A percentile compares a stretch with the other conserved stretches of the same genome.
phyloP scores from a whole-genome alignment of 805 yeast species.

The Ogataea methanolica region DNA sequence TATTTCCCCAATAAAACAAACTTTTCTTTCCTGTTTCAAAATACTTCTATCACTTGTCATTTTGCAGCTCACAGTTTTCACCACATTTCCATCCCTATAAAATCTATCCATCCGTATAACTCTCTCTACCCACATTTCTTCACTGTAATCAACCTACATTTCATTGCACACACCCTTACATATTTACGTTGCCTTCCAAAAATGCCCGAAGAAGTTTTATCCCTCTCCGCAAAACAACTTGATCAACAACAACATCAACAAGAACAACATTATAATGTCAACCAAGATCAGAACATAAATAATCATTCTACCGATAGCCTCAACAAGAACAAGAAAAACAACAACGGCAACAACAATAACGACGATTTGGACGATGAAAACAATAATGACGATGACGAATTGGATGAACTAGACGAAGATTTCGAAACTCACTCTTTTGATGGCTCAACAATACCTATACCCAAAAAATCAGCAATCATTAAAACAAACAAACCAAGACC shows the following conservation, averaged over 20 bases:
- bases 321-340: conserved; percentile 16
- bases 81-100: too few relatives aligned
- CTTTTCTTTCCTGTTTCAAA: too few relatives aligned
- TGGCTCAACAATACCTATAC: conserved; percentile 51
- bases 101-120: too few relatives aligned
- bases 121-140: too few relatives aligned
- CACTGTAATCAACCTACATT: too few relatives aligned
- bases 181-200: not conserved
- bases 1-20: too few relatives aligned
- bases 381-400: conserved; percentile 1
- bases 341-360: not conserved
- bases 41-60: too few relatives aligned
- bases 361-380: not conserved
- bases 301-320: conserved; percentile 51
- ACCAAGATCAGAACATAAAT: not conserved
- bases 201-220: not conserved
- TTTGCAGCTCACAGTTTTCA: too few relatives aligned
- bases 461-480: conserved; percentile 76
- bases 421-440: not conserved
- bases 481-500: conserved; percentile 95
- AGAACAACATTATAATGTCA: not conserved
- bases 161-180: too few relatives aligned
- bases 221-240: not conserved
- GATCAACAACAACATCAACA: not conserved
- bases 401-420: not conserved